These are phyloP conservation scores for Cyclotella kingstonii DNA, from an alignment of 108 stramenopile genomes.

Conservation along the genomic window DNA sequence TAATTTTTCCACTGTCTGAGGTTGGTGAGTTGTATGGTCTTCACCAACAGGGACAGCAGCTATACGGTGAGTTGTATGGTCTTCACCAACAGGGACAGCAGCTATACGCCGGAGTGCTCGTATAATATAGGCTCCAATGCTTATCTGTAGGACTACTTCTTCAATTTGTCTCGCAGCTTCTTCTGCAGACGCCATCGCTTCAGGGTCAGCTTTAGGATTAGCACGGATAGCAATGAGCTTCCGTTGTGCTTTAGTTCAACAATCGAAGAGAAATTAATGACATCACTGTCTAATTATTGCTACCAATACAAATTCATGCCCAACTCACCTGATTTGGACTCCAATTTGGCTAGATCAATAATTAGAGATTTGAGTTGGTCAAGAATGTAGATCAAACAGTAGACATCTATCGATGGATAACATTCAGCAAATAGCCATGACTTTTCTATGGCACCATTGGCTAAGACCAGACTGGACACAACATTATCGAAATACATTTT, in stretches of 20 bases:
- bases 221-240: slow-evolving; percentile 17
- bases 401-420: slow-evolving; percentile 24
- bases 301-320: no score
- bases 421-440: slow-evolving; percentile 20
- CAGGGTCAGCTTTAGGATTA: slow-evolving; percentile 26
- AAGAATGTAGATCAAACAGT: slow-evolving; percentile 3
- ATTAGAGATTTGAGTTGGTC: slow-evolving; percentile 22
- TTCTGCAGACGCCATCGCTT: background rate
- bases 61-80: no score
- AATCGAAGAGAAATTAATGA: no score
- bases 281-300: no score
- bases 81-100: background rate
- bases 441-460: slow-evolving; percentile 2
- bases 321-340: slow-evolving; percentile 10
- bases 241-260: slow-evolving; percentile 9
- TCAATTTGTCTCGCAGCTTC: slow-evolving; percentile 3
- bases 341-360: slow-evolving; percentile 13
- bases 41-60: background rate
- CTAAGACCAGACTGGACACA: background rate
- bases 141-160: slow-evolving; percentile 8
- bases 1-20: no score
- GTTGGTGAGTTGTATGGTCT: no score
- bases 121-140: slow-evolving; percentile 15
- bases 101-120: slow-evolving; percentile 15
- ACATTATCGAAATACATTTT: background rate